Evolutionary conservation across 192 early-diverging fungal species (phyloP), one percentile per base, ranked within the genome.

Genomic region (Umbelopsis sp.): DNA sequence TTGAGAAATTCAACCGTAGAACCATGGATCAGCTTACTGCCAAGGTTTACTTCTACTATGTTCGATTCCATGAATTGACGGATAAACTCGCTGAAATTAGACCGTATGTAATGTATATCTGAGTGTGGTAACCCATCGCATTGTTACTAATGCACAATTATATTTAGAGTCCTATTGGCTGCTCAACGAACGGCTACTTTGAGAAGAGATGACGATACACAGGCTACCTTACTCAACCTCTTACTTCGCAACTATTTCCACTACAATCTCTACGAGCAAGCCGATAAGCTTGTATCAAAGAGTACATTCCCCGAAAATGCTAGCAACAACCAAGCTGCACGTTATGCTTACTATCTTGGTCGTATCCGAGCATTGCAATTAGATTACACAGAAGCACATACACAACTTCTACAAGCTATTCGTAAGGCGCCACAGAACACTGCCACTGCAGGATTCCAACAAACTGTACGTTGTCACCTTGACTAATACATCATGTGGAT

Each of bases 291-390:
- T 36, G 92, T 96, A 0, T 91, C 94, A 20, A 99, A 98, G 85
- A 86, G 91, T 22, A 87, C 81, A 14, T 98, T 98, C 83, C 97
- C 98, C 0, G 90, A 94, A 59, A 86, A 86, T 34, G 98, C 95
- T 11, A 91, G 89, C 43, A 98, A 98, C 87, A 95, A 91, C 71
- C 94, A 98, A 74, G 86, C 93, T 17, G 97, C 96, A 21, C 89
- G 97, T 69, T 96, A 98, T 82, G 91, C 95, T 80, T 99, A 97
- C 79, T 98, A 98, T 76, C 81, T 97, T 44, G 97, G 96, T 41
- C 91, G 95, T 54, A 98, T 98, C 77, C 94, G 95, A 81, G 98
- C 97, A n/a, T 90, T 98, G 62, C 95, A 98, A 84, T 89, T 99
- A 29, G 97, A 98, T 75, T 99, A 99, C 83, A 94, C 97, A 0